Evolutionary conservation across 305 asterid genomes (phyloP).

Genomic region (Petunia hybrid): DNA sequence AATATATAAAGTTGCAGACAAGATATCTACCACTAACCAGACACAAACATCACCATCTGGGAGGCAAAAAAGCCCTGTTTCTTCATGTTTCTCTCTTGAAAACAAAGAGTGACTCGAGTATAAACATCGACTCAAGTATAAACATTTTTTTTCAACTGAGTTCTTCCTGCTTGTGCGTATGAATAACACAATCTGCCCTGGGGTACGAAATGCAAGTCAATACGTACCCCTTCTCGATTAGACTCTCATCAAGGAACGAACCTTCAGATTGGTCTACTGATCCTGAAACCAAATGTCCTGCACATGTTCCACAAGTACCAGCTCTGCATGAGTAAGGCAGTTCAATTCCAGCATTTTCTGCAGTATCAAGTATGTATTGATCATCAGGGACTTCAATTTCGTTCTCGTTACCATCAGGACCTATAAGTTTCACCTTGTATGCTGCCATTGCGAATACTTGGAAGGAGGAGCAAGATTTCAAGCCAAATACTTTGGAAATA

Average conservation of each 20-base stretch:
- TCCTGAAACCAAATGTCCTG: constrained; percentile 47
- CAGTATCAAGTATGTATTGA: constrained; percentile 50
- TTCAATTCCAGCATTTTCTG: constrained; percentile 53
- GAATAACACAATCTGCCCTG: constrained; percentile 43
- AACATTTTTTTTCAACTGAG: constrained; percentile 33
- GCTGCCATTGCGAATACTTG: constrained; percentile 45
- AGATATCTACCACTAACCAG: too few species aligned
- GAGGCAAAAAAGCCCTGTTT: too few species aligned
- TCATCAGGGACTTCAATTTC: constrained; percentile 54
- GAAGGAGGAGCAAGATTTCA: constrained; percentile 34
- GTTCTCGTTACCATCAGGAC: constrained; percentile 46
- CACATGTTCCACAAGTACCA: constrained; percentile 58
- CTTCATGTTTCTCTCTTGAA: too few species aligned
- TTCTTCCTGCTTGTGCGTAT: constrained; percentile 53
- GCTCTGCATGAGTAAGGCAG: constrained; percentile 59
- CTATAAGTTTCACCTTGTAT: constrained; percentile 54
- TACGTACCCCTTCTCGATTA: constrained; percentile 48
- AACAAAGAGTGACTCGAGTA: not conserved
- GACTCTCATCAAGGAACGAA: constrained; percentile 47
- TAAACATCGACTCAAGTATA: not conserved
- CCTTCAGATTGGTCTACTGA: constrained; percentile 59
- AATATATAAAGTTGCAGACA: too few species aligned
- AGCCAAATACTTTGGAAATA: constrained; percentile 37
- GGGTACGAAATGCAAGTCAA: constrained; percentile 56
- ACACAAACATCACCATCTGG: too few species aligned